Base-by-base conservation (phyloP, 2,329 filamentous ascomycete species). In the Acrocalymma vagum region DNA sequence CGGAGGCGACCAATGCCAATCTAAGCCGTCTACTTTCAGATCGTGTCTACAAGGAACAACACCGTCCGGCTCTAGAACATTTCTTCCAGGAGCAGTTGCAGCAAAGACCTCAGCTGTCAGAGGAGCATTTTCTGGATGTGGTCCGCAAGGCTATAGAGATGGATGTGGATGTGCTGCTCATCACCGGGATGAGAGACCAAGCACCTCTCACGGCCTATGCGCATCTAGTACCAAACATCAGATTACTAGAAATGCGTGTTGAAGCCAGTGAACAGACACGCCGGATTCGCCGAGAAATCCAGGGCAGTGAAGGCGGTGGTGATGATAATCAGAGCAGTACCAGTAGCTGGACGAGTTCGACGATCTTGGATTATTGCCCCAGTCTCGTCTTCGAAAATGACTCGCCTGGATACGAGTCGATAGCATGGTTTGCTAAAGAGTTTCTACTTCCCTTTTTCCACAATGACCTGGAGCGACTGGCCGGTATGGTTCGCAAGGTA, bases 161-260 rank as follows among this genome's bases (percentile, higher is more conserved):
- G n/a, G 32, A 53, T 39, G 67, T 73, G 2, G 78, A 84, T 40
- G 79, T 85, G 31, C 63, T 86, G 28, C 42, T 86, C 0, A 78
- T 87, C 49, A 86, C 82, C 0, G 83, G 82, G 0, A 80, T 85
- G 78, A 78, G 81, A 71, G 83, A 87, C 32, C 67, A 79, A 31
- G 77, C 81, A 5, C 83, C 83, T 0, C 72, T 85, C 9, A 68
- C 78, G 45, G 27, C 48, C 9, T 76, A 83, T 0, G 78, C 78
- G n/a, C 76, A 79, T 67, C 55, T 84, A 16, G 77, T 83, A 9
- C 74, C 81, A 32, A 60, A 72, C 2, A 77, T 69, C 44, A 78
- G 70, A 47, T 42, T 86, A 13, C 22, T 86, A 30, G 83, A 86
- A 22, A 65, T 86, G 45, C 70, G 60, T 13, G 66, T 86, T 37